phyloP scores from a whole-genome alignment of 495 filamentous ascomycete genomes.

The Lineolata rhizophorae region DNA sequence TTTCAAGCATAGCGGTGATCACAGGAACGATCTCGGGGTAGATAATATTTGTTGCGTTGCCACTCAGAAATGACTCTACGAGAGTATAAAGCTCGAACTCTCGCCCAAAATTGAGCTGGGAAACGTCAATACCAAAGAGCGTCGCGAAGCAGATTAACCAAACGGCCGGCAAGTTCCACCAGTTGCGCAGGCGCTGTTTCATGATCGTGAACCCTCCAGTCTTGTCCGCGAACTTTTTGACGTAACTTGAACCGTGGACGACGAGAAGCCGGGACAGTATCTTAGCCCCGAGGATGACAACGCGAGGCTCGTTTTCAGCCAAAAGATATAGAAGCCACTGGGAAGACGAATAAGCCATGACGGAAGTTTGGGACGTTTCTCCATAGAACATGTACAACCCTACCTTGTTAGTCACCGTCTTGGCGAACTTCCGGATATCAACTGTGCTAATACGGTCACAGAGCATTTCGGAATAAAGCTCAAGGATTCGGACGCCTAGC shows the following conservation, averaged over 20 bases:
- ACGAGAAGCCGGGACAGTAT: constrained; percentile 75
- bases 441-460: constrained; percentile 42
- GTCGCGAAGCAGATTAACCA: constrained; percentile 86
- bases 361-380: too few relatives aligned
- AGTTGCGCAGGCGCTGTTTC: constrained; percentile 55
- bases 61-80: constrained; percentile 38
- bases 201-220: constrained; percentile 72
- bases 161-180: constrained; percentile 69
- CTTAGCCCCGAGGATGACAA: constrained; percentile 60
- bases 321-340: constrained; percentile 92
- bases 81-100: constrained; percentile 54
- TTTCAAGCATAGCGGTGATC: constrained; percentile 73
- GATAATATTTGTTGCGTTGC: constrained; percentile 34
- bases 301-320: constrained; percentile 63
- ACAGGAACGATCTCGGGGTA: constrained; percentile 64
- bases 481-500: constrained; percentile 52
- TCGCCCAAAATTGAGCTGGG: constrained; percentile 46
- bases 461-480: constrained; percentile 65
- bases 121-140: constrained; percentile 64
- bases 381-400: constrained; percentile 14
- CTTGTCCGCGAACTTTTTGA: constrained; percentile 64
- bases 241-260: constrained; percentile 54
- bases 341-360: constrained; percentile 6
- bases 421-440: constrained; percentile 70
- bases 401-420: constrained; percentile 91